Evolutionary conservation across 2,329 filamentous ascomycete genomes (phyloP).

Genomic region (Hortaea sp.): DNA sequence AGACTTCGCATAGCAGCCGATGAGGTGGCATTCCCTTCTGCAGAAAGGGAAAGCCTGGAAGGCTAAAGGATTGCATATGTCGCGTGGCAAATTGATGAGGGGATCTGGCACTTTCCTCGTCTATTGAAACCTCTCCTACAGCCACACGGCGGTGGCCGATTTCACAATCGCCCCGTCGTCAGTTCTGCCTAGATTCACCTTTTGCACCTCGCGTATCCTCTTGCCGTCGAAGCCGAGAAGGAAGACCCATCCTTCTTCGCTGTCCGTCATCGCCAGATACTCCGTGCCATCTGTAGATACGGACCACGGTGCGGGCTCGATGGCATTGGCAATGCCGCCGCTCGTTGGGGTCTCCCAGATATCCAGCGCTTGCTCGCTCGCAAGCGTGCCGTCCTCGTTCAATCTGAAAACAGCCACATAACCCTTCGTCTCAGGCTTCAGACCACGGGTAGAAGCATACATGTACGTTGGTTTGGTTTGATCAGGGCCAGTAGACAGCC

Average conservation of each 20-base stretch:
- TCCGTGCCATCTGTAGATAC: slow-evolving; percentile 10
- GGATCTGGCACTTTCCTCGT: too few relatives aligned
- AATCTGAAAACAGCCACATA: slow-evolving; percentile 23
- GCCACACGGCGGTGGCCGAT: slow-evolving; percentile 26
- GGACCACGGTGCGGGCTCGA: slow-evolving; percentile 23
- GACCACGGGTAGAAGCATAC: slow-evolving; percentile 25
- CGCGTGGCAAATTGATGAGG: too few relatives aligned
- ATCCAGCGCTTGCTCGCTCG: slow-evolving; percentile 17
- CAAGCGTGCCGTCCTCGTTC: slow-evolving; percentile 16
- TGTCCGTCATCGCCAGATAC: slow-evolving; percentile 26
- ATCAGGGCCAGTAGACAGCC: slow-evolving; percentile 20
- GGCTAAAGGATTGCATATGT: too few relatives aligned
- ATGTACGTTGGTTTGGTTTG: slow-evolving; percentile 18
- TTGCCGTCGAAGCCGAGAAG: slow-evolving; percentile 24
- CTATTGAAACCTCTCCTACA: slow-evolving; percentile 8
- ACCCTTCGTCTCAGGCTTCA: slow-evolving; percentile 21
- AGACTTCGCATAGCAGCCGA: too few relatives aligned
- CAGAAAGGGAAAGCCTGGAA: too few relatives aligned
- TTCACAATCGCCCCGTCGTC: slow-evolving; percentile 21
- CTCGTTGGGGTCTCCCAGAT: slow-evolving; percentile 27
- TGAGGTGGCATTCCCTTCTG: too few relatives aligned
- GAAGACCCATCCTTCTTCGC: slow-evolving; percentile 24
- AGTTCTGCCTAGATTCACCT: slow-evolving; percentile 20
- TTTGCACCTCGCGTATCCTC: slow-evolving; percentile 19
- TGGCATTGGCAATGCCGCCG: slow-evolving; percentile 27